These are phyloP conservation scores for Coemansia sp. DNA, from an alignment of 192 early-diverging fungal species.

Conservation along the genomic window DNA sequence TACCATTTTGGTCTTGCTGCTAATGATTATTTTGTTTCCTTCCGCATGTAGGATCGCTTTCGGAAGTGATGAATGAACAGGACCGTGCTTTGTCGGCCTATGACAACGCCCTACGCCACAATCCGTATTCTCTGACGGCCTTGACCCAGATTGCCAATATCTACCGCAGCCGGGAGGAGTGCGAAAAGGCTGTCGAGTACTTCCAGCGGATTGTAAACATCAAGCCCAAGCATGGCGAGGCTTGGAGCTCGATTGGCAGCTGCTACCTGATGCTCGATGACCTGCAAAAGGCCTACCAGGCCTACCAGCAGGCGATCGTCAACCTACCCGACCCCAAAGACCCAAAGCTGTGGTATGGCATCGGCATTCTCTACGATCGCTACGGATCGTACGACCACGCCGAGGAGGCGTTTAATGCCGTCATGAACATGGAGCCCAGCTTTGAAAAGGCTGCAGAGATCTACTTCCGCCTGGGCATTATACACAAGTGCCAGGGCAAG, in stretches of 20 bases:
- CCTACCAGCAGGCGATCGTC: slow-evolving; percentile 95
- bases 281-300: slow-evolving; percentile 87
- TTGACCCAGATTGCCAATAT: slow-evolving; percentile 79
- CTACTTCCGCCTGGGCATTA: slow-evolving; percentile 95
- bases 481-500: slow-evolving; percentile 76
- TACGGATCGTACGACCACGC: slow-evolving; percentile 97
- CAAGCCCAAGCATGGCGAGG: slow-evolving; percentile 84
- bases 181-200: slow-evolving; percentile 81
- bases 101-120: slow-evolving; percentile 86
- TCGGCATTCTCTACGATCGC: slow-evolving; percentile 95
- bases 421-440: slow-evolving; percentile 90
- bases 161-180: slow-evolving; percentile 79
- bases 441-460: slow-evolving; percentile 99
- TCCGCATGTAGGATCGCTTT: slow-evolving; percentile 54
- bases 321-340: slow-evolving; percentile 91
- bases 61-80: slow-evolving; percentile 69
- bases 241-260: slow-evolving; percentile 93
- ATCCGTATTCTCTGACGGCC: slow-evolving; percentile 83
- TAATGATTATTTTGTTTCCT: background rate
- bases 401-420: slow-evolving; percentile 92
- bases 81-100: slow-evolving; percentile 85
- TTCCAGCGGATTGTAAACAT: slow-evolving; percentile 85
- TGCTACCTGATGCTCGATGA: slow-evolving; percentile 97
- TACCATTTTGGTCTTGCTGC: background rate
- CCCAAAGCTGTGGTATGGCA: slow-evolving; percentile 98